phyloP scores from a whole-genome alignment of 2,329 filamentous ascomycete genomes.

The Trichoderma pleuroti region DNA sequence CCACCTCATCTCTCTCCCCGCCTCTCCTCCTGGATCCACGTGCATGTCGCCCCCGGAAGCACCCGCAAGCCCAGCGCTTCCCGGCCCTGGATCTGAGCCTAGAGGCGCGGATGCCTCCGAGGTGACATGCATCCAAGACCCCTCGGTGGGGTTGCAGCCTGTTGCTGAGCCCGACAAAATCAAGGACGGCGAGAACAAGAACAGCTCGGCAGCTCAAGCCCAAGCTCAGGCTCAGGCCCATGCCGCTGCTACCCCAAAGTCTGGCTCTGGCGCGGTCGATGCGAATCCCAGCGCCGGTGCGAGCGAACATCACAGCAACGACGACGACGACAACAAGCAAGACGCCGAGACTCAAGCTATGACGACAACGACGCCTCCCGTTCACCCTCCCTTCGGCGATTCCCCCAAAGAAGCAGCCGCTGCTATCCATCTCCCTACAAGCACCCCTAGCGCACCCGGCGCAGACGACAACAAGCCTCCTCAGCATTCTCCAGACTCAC shows the following conservation, averaged over 20 bases:
- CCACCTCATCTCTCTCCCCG: neutral
- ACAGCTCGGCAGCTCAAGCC: neutral
- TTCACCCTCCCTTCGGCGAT: neutral
- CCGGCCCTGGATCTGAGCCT: conserved; percentile 26
- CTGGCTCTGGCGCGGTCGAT: neutral
- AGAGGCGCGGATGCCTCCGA: conserved; percentile 25
- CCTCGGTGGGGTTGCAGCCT: conserved; percentile 16
- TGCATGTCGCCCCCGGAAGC: conserved; percentile 39
- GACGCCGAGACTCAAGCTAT: neutral
- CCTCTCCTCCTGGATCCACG: neutral
- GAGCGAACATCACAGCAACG: neutral
- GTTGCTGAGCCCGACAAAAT: neutral
- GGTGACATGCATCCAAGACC: conserved; percentile 25
- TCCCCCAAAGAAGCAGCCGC: neutral
- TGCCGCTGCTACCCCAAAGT: neutral
- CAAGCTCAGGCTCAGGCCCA: neutral
- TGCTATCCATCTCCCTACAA: neutral
- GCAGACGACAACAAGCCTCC: neutral
- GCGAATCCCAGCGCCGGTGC: neutral
- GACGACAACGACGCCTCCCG: neutral
- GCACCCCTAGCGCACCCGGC: neutral
- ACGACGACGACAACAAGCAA: neutral
- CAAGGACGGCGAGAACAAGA: neutral
- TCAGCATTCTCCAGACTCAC: neutral
- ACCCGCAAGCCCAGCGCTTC: conserved; percentile 27